Base-by-base conservation (phyloP, 2,329 filamentous ascomycete species). In the Fusarium burgessii region DNA sequence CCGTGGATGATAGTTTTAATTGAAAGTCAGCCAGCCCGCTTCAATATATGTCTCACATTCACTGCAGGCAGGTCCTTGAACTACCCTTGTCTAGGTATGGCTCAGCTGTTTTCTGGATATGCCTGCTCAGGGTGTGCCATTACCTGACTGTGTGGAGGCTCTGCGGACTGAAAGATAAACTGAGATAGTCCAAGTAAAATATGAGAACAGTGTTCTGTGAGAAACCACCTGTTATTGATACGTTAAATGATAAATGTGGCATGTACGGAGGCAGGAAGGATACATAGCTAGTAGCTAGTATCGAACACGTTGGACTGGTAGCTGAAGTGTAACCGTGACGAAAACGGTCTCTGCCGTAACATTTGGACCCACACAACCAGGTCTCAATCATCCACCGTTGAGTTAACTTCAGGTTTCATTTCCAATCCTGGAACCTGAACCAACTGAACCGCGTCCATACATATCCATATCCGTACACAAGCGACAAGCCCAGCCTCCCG, bases 371-470 rank as follows among this genome's bases (percentile, higher is more conserved):
- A 76, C 74, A 70, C 74, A 66, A 63, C 70, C 63, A 75, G 70
- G 59, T 68, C 71, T 67, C 58, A 68, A 58, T 43, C 66, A 49
- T 72, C 55, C 63, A 72, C 66, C 66, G 54, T 72, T 60, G 52
- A 57, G 56, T 70, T 66, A 47, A 57, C 62, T 64, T 68, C 58
- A 75, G 65, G 71, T 72, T 75, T 68, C 65, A 71, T 72, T 76
- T 65, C 65, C 67, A 74, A 76, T 68, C 74, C 74, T 68, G 68
- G 74, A 62, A 66, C 63, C 45, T 66, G 71, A 62, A 65, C 62
- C 45, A 60, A 73, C 74, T 74, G 69, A 51, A 73, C 74, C 74
- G 69, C 73, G 73, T 76, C 74, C 59, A 66, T 72, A 62, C 63
- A 70, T 59, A 73, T 55, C 51, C 52, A 47, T 46, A 55, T 55